Evolutionary conservation across 768 basidiomycete species (phyloP).

Genomic region (Tylopilus subfusipes): DNA sequence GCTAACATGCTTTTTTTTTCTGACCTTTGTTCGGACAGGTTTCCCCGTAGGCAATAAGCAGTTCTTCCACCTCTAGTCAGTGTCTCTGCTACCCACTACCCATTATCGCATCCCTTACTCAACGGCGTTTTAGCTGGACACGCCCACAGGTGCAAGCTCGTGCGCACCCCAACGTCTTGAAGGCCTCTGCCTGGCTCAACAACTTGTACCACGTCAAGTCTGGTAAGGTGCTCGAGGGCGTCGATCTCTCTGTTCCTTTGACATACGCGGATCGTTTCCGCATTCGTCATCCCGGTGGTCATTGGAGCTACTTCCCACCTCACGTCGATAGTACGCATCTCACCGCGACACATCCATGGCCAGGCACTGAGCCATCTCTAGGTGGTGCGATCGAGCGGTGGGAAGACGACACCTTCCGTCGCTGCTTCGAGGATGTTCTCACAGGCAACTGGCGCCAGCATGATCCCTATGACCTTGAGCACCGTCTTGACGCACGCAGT

Average conservation of each 20-base stretch:
- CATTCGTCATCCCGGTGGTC: conserved; percentile 62
- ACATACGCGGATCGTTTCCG: conserved; percentile 73
- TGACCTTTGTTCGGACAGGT: conserved; percentile 32
- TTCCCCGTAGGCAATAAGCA: conserved; percentile 58
- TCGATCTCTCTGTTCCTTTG: conserved; percentile 60
- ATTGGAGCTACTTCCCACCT: conserved; percentile 53
- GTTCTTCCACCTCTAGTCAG: conserved; percentile 71
- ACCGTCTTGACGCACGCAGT: conserved; percentile 55
- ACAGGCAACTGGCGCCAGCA: conserved; percentile 59
- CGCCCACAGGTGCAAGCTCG: conserved; percentile 63
- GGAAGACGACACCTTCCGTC: conserved; percentile 59
- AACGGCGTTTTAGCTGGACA: conserved; percentile 38
- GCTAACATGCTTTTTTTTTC: background rate
- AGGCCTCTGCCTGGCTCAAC: conserved; percentile 57
- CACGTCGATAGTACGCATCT: conserved; percentile 49
- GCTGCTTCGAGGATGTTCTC: conserved; percentile 61
- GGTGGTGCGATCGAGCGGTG: conserved; percentile 76
- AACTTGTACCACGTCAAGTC: conserved; percentile 52
- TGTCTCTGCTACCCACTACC: background rate
- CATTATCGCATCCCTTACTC: background rate
- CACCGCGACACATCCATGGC: conserved; percentile 17
- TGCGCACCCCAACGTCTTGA: conserved; percentile 62
- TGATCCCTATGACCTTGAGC: conserved; percentile 62
- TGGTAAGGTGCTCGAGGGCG: conserved; percentile 40
- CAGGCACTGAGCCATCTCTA: conserved; percentile 11